Evolutionary conservation across 73 alveolate genomes (phyloP).

Genomic region (Paramecium caudatum): DNA sequence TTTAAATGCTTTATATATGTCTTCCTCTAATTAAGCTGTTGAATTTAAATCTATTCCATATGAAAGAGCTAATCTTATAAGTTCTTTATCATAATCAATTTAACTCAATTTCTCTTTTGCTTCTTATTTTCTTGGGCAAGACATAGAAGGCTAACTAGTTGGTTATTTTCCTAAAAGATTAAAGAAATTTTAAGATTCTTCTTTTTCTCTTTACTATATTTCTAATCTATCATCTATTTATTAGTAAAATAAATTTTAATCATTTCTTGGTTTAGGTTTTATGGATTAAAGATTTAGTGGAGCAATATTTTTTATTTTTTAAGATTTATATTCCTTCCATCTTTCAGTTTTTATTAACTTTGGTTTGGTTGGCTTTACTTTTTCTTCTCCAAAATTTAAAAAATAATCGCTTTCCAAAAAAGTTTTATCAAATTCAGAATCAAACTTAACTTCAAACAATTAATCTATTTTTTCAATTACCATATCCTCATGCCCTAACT

Average conservation of each 20-base stretch:
- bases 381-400: background rate
- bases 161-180: background rate
- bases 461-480: conserved; percentile 1
- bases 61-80: background rate
- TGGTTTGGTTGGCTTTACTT: background rate
- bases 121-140: background rate
- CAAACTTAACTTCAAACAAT: conserved; percentile 36
- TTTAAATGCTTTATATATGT: conserved; percentile 4
- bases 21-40: conserved; percentile 12
- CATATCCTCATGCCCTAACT: background rate
- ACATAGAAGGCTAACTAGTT: too few relatives aligned
- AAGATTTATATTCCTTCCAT: too few relatives aligned
- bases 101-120: background rate
- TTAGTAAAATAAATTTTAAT: conserved; percentile 3
- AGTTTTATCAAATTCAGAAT: conserved; percentile 20
- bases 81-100: conserved; percentile 36
- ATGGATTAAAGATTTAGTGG: too few relatives aligned
- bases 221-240: conserved; percentile 8
- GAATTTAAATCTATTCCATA: conserved; percentile 34
- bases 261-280: background rate
- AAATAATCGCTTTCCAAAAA: conserved; percentile 32
- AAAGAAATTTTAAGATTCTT: conserved; percentile 1
- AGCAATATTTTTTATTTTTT: too few relatives aligned
- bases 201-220: background rate
- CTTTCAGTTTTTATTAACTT: too few relatives aligned